These are phyloP conservation scores for Chlamydomonas sp. DNA, from an alignment of 139 green algal species.

Conservation along the genomic window DNA sequence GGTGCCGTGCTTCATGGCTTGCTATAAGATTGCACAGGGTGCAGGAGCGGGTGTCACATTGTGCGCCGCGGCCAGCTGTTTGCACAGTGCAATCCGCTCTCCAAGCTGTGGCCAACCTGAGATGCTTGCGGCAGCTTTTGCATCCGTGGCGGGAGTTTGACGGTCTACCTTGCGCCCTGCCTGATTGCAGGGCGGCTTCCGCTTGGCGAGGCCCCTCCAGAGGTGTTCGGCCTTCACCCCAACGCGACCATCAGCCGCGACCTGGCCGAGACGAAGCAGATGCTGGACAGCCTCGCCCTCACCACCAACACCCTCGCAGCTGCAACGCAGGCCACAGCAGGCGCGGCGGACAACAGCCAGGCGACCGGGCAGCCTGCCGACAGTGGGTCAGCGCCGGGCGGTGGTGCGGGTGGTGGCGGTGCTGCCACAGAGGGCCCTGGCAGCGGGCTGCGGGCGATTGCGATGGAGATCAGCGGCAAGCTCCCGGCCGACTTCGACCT, in stretches of 20 bases:
- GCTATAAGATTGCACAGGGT: no score
- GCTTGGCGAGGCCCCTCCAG: constrained; percentile 48
- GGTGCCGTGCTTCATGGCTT: no score
- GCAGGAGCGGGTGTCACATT: no score
- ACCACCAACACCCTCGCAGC: not conserved
- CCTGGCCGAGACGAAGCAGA: constrained; percentile 61
- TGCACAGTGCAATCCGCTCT: no score
- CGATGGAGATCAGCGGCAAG: constrained; percentile 59
- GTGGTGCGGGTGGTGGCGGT: not conserved
- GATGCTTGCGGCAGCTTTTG: no score
- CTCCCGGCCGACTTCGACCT: constrained; percentile 76
- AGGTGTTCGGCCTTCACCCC: constrained; percentile 76
- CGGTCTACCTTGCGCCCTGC: no score
- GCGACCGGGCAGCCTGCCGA: not conserved
- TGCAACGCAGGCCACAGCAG: not conserved
- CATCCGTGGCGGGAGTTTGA: no score
- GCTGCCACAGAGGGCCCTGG: not conserved
- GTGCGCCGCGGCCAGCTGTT: no score
- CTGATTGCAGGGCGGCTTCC: constrained; percentile 32
- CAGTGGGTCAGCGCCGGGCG: not conserved
- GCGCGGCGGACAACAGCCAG: not conserved
- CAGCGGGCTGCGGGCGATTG: constrained; percentile 50
- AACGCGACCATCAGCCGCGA: constrained; percentile 79
- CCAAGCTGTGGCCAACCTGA: no score
- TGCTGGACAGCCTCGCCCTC: constrained; percentile 20